Evolutionary conservation across 208 protist genomes (phyloP).

Genomic region (Trypanosoma cruzi): DNA sequence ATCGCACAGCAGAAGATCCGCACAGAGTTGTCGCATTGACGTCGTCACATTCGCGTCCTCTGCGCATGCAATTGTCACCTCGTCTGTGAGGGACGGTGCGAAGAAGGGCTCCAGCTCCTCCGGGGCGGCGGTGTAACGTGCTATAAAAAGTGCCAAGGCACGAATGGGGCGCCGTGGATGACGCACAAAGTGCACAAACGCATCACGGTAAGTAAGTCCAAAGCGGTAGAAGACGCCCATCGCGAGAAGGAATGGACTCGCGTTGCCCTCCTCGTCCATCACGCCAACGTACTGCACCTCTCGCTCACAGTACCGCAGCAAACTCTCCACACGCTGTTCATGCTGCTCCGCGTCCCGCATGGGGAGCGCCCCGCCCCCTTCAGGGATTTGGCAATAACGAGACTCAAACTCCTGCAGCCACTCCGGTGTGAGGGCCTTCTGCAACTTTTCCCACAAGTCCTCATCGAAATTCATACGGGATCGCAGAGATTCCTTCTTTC

Average conservation of each 20-base stretch:
- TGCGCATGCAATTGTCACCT: slow-evolving; percentile 63
- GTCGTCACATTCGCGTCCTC: slow-evolving; percentile 53
- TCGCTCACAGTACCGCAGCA: slow-evolving; percentile 70
- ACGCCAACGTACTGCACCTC: slow-evolving; percentile 76
- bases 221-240: slow-evolving; percentile 55
- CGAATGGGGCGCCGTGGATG: slow-evolving; percentile 76
- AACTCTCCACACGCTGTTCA: slow-evolving; percentile 46
- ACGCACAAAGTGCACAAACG: slow-evolving; percentile 54
- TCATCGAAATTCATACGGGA: slow-evolving; percentile 68
- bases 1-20: slow-evolving; percentile 55
- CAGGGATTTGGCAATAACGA: slow-evolving; percentile 20
- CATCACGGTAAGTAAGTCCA: slow-evolving; percentile 51
- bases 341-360: slow-evolving; percentile 54
- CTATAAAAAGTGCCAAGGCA: slow-evolving; percentile 70
- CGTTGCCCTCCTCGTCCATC: slow-evolving; percentile 64
- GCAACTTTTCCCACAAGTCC: slow-evolving; percentile 60
- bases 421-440: slow-evolving; percentile 27
- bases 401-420: slow-evolving; percentile 31
- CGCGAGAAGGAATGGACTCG: slow-evolving; percentile 74
- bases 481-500: slow-evolving; percentile 45
- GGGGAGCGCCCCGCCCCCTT: slow-evolving; percentile 16
- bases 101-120: slow-evolving; percentile 81
- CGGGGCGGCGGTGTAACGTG: slow-evolving; percentile 63
- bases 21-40: slow-evolving; percentile 56
- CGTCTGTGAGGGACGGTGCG: slow-evolving; percentile 55